Evolutionary conservation across 371 early-diverging fungal species (phyloP), one percentile per base, ranked within the genome.

Genomic region (Actinomortierella wolfii): DNA sequence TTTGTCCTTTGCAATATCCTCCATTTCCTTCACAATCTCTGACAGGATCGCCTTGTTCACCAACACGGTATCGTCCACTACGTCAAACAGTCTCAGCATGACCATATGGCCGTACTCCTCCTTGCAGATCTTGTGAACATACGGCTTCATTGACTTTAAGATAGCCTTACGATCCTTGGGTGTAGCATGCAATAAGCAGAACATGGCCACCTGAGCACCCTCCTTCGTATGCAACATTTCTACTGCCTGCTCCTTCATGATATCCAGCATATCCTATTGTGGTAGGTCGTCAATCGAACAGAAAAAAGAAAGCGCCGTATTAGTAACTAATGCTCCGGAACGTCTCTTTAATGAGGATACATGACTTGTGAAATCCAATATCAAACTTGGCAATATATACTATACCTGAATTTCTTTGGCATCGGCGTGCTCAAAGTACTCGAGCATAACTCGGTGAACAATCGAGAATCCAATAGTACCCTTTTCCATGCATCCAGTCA

Each of bases 11-110:
- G 87, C 76, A 48, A 93, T 70, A 40, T 84, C 83, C 26, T 75
- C 74, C 57, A 86, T 76, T 66, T 80, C 76, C 66, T 89, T 86
- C 62, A 76, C 63, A 42, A 85, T 76, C 77, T 83, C 92, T 41
- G 80, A 78, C 48, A 96, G 56, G 51, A 96, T 81, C 20, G 87
- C 78, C 74, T 95, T 95, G 56, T 77, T 73, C 49, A 94, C 79
- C 47, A 95, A 76, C n/a, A 94, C 94, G 13, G 97, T 97, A 81
- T 97, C 98, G 79, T 97, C 98, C 39, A 94, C 87, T 43, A 89
- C 89, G 75, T 95, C 96, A 68, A 97, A 86, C 49, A 89, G 76
- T 49, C 90, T 83, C 9, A 96, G 66, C 55, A 97, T 78, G 2
- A 95, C 95, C 53, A 92, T 78, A 60, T 95, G 89, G 17, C 96